These are phyloP conservation scores for Chrysoporthe austroafricana DNA, from an alignment of 2,329 filamentous ascomycete genomes.

Conservation along the genomic window DNA sequence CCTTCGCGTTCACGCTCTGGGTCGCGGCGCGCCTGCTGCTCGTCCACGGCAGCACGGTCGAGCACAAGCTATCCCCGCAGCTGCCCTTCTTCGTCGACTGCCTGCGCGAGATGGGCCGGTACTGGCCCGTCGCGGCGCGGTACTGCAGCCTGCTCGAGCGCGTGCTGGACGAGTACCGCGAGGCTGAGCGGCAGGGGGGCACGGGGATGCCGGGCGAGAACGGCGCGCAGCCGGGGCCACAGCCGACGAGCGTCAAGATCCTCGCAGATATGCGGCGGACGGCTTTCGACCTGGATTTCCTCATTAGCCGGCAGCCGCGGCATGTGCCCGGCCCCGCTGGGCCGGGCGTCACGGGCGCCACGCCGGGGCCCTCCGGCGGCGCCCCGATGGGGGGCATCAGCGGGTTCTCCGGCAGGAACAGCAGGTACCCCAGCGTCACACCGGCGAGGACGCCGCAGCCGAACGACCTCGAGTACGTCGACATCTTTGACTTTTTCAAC, in stretches of 20 bases:
- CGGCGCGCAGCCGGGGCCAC: conserved; percentile 51
- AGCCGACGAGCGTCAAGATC: conserved; percentile 80
- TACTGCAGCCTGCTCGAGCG: conserved; percentile 80
- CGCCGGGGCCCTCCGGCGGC: conserved; percentile 27
- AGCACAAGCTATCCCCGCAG: conserved; percentile 78
- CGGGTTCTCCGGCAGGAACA: conserved; percentile 38
- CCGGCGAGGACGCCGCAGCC: conserved; percentile 71
- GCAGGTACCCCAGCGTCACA: conserved; percentile 56
- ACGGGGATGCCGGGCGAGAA: conserved; percentile 2
- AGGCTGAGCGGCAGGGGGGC: conserved; percentile 73
- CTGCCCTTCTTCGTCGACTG: conserved; percentile 83
- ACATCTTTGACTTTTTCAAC: conserved; percentile 96
- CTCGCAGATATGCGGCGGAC: conserved; percentile 89
- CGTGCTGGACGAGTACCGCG: conserved; percentile 83
- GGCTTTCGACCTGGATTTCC: conserved; percentile 86
- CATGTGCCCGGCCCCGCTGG: conserved; percentile 25
- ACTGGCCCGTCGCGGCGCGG: conserved; percentile 84
- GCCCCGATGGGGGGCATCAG: background rate
- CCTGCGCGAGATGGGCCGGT: conserved; percentile 76
- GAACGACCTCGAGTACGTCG: conserved; percentile 86
- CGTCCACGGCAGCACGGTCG: conserved; percentile 88
- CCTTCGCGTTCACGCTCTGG: conserved; percentile 92
- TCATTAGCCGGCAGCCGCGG: conserved; percentile 76
- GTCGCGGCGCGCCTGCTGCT: conserved; percentile 85
- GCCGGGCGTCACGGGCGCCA: conserved; percentile 31